A percentile compares a stretch with the other conserved stretches of the same genome.
Conservation (phyloP, 1,139 yeast genomes). For the Candida mesenterica region DNA sequence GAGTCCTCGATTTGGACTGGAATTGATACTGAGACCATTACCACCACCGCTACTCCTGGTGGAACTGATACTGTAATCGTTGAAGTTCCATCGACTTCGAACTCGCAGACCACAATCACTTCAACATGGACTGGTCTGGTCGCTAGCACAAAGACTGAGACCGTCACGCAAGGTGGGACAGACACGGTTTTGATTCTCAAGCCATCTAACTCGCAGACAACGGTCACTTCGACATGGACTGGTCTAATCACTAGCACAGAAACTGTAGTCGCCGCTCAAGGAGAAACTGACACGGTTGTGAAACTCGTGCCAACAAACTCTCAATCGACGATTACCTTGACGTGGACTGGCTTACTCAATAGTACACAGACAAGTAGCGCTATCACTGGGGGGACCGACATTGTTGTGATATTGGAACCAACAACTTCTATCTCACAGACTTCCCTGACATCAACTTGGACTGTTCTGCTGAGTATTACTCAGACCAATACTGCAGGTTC, state of each 20-base stretch:
- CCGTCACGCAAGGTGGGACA: conserved; percentile 11
- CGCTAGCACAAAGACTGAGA: conserved; percentile 9
- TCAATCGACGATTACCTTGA: neutral
- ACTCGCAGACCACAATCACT: conserved; percentile 10
- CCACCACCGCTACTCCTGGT: conserved; percentile 1
- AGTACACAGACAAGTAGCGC: neutral
- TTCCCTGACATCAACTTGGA: neutral
- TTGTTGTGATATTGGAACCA: neutral
- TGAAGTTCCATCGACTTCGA: conserved; percentile 9
- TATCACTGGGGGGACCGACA: neutral
- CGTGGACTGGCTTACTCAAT: neutral
- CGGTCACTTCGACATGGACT: conserved; percentile 8
- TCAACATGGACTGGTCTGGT: conserved; percentile 5
- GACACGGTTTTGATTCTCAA: conserved; percentile 4
- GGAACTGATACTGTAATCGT: conserved; percentile 6
- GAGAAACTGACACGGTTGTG: conserved; percentile 7
- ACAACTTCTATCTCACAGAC: neutral
- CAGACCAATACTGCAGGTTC: neutral
- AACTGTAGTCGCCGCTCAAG: conserved; percentile 11
- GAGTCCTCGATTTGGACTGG: conserved; percentile 1
- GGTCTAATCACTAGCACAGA: conserved; percentile 7
- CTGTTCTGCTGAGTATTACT: neutral
- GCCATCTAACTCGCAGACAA: conserved; percentile 4
- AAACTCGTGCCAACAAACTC: conserved; percentile 4
- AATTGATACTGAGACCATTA: neutral